A percentile compares a stretch with the other conserved stretches of the same genome.
Conservation (phyloP, 148 eudicot species). For the Rhododendron griersonianum region DNA sequence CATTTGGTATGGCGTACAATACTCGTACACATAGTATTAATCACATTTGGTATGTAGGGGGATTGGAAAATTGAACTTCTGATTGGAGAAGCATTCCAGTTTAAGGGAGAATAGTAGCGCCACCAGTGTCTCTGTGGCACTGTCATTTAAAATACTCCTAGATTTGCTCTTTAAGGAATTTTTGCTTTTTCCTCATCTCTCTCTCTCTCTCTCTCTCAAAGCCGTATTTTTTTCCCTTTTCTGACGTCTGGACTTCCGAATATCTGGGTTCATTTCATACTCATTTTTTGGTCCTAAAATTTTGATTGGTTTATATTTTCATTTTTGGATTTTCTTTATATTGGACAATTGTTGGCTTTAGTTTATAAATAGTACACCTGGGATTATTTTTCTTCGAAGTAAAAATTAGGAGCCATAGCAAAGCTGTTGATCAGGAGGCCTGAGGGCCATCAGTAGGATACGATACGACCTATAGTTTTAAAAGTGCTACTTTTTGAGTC, state of each 20-base stretch:
- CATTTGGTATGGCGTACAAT: too few relatives aligned
- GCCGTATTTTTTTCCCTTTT: too few relatives aligned
- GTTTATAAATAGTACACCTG: too few relatives aligned
- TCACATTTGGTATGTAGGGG: too few relatives aligned
- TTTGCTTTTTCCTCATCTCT: neutral
- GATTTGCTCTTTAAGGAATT: neutral
- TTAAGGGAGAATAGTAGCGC: neutral
- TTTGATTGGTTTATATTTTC: neutral
- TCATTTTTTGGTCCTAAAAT: neutral
- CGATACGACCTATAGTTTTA: neutral
- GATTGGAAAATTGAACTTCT: neutral
- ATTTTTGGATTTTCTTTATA: too few relatives aligned
- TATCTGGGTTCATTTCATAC: neutral
- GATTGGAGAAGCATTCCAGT: neutral
- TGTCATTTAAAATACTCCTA: too few relatives aligned
- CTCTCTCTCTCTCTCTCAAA: neutral
- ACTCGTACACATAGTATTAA: too few relatives aligned
- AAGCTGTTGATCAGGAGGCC: neutral
- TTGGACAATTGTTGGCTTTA: neutral
- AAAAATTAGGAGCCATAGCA: neutral
- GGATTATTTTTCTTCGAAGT: too few relatives aligned
- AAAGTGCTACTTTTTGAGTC: neutral
- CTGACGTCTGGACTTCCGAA: neutral
- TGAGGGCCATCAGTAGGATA: neutral
- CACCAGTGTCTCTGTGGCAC: neutral